Evolutionary conservation across 2,329 filamentous ascomycete species (phyloP).

Genomic region (Pleoardoris graminearum): DNA sequence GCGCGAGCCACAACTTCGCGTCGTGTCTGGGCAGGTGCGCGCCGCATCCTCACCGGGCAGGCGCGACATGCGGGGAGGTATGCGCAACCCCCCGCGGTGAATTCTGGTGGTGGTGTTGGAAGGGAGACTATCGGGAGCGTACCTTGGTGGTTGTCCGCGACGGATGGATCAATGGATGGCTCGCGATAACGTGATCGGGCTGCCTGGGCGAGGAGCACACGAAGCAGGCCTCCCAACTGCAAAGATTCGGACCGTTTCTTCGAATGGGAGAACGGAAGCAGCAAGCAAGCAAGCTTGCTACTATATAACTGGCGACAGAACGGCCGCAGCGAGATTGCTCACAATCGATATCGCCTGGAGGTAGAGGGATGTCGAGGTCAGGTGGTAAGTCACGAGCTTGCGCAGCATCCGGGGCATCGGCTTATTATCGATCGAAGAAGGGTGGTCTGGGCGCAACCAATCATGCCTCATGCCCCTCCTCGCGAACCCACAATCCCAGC

Average conservation of each 20-base stretch:
- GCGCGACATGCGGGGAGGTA: not conserved
- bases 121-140: not conserved
- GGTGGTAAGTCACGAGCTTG: conserved; percentile 1
- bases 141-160: not conserved
- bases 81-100: not conserved
- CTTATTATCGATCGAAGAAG: not conserved
- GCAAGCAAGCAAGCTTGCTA: conserved; percentile 1
- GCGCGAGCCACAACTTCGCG: conserved; percentile 33
- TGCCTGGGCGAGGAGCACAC: not conserved
- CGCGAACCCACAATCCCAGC: not conserved
- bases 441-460: not conserved
- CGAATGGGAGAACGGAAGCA: not conserved
- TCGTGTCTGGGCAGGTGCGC: conserved; percentile 37
- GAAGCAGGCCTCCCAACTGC: not conserved
- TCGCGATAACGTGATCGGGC: conserved; percentile 8
- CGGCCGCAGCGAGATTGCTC: not conserved
- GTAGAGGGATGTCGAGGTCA: not conserved
- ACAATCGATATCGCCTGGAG: not conserved
- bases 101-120: not conserved
- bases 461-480: not conserved
- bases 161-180: not conserved
- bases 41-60: conserved; percentile 22
- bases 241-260: not conserved
- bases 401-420: not conserved
- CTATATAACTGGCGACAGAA: conserved; percentile 1